phyloP scores from a whole-genome alignment of 169 alveolate species.

The Theileria luwenshuni region DNA sequence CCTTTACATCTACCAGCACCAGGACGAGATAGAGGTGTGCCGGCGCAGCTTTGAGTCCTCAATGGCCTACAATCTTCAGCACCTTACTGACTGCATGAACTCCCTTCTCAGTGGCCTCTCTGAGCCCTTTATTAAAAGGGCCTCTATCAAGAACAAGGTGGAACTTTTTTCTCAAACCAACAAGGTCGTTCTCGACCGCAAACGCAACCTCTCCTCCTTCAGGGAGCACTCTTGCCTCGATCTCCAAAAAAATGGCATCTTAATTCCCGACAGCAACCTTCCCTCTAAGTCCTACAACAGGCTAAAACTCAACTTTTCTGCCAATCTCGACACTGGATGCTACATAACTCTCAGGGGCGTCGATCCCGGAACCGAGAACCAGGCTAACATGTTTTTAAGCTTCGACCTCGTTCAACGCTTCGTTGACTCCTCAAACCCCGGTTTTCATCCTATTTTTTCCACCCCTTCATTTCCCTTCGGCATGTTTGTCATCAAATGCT shows the following conservation, averaged over 20 bases:
- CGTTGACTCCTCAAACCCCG: conserved; percentile 24
- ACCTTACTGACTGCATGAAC: conserved; percentile 47
- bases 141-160: conserved; percentile 50
- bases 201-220: not conserved
- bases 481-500: conserved; percentile 27
- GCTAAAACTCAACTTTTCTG: not conserved
- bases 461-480: conserved; percentile 40
- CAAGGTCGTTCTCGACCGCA: conserved; percentile 36
- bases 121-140: conserved; percentile 69
- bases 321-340: conserved; percentile 18
- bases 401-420: conserved; percentile 23
- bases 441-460: conserved; percentile 28
- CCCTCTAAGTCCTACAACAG: not conserved
- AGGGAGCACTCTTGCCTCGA: conserved; percentile 9
- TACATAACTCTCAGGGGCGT: conserved; percentile 1
- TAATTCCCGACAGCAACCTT: not conserved
- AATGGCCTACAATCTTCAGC: conserved; percentile 42
- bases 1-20: conserved; percentile 63
- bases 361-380: not conserved
- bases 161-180: conserved; percentile 18
- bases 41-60: conserved; percentile 47
- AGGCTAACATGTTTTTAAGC: not conserved
- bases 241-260: not conserved
- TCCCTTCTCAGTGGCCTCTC: conserved; percentile 48
- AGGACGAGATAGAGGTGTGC: conserved; percentile 69